Conservation (phyloP, 495 filamentous ascomycete species). For the Pseudoneurospora amorphoporcata region DNA sequence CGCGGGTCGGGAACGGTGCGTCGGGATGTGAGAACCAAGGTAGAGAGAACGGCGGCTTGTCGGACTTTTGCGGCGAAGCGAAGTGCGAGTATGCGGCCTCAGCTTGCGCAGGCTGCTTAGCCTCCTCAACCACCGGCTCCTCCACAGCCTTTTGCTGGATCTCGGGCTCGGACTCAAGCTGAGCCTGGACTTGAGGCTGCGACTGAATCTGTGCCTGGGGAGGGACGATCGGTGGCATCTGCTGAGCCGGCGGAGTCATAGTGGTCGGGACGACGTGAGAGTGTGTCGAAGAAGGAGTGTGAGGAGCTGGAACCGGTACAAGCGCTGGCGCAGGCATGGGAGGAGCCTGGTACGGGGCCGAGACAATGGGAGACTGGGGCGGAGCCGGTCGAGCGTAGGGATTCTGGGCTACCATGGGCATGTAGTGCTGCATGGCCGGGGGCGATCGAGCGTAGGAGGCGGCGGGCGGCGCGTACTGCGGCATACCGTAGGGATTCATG, state of each 20-base stretch:
- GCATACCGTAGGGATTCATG: constrained; percentile 10
- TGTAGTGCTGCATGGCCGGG: constrained; percentile 32
- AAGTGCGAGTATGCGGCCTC: constrained; percentile 3
- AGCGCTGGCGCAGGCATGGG: constrained; percentile 21
- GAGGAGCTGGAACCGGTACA: constrained; percentile 27
- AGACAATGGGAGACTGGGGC: constrained; percentile 32
- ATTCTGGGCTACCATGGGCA: constrained; percentile 29
- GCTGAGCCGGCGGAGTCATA: constrained; percentile 26
- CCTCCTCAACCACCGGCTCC: neutral
- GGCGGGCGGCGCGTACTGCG: constrained; percentile 24
- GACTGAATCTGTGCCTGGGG: constrained; percentile 1
- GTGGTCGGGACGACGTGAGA: constrained; percentile 30
- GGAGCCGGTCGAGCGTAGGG: constrained; percentile 28
- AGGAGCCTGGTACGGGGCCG: constrained; percentile 28
- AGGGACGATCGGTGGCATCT: neutral
- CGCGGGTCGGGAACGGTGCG: constrained; percentile 49
- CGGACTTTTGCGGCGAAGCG: constrained; percentile 29
- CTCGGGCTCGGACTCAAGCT: constrained; percentile 1
- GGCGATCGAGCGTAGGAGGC: constrained; percentile 26
- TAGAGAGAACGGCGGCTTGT: constrained; percentile 54
- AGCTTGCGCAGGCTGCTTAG: neutral
- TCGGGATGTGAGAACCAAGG: constrained; percentile 76
- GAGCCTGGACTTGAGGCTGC: constrained; percentile 1
- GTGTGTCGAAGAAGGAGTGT: constrained; percentile 29
- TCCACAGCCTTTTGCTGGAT: constrained; percentile 5